phyloP scores from a whole-genome alignment of 2,329 filamentous ascomycete genomes.

The Ophiostoma fasciatum region DNA sequence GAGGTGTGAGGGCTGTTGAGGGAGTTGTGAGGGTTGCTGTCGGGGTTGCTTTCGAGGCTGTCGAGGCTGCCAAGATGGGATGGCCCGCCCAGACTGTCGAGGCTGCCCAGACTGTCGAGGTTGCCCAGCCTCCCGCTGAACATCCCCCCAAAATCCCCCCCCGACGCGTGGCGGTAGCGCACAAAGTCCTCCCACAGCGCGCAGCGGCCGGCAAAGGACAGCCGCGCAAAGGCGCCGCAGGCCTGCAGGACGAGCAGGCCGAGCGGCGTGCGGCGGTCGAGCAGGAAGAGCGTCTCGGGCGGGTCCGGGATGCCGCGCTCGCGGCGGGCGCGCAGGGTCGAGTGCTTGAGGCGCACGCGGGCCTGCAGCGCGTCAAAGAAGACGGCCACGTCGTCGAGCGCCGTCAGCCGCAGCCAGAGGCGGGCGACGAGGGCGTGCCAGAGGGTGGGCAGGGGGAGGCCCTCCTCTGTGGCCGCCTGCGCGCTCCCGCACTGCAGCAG shows the following conservation, averaged over 20 bases:
- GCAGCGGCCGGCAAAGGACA: slow-evolving; percentile 67
- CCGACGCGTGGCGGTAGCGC: slow-evolving; percentile 63
- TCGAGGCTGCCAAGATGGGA: no score
- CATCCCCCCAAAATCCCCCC: slow-evolving; percentile 45
- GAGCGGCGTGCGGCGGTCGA: slow-evolving; percentile 63
- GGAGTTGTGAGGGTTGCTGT: no score
- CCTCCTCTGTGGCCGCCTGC: slow-evolving; percentile 34
- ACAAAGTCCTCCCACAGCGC: slow-evolving; percentile 74
- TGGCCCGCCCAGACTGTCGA: no score
- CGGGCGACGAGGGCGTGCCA: slow-evolving; percentile 74
- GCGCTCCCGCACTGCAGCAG: slow-evolving; percentile 8
- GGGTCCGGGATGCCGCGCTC: slow-evolving; percentile 33
- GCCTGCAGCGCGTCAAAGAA: slow-evolving; percentile 51
- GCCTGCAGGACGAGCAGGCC: slow-evolving; percentile 67
- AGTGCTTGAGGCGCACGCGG: slow-evolving; percentile 46
- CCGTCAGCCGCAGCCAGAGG: slow-evolving; percentile 65
- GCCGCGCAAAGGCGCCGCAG: slow-evolving; percentile 61
- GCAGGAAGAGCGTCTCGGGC: slow-evolving; percentile 36
- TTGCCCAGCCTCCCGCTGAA: no score
- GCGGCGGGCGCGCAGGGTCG: slow-evolving; percentile 40
- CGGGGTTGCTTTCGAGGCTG: no score
- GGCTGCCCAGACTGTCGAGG: no score
- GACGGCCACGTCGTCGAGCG: slow-evolving; percentile 61
- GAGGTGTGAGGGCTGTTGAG: slow-evolving; percentile 35
- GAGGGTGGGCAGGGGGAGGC: slow-evolving; percentile 29